Evolutionary conservation across 176 grass and related monocot species (phyloP), one percentile per base, ranked within the genome.

Genomic region (Aechmea fasciata): DNA sequence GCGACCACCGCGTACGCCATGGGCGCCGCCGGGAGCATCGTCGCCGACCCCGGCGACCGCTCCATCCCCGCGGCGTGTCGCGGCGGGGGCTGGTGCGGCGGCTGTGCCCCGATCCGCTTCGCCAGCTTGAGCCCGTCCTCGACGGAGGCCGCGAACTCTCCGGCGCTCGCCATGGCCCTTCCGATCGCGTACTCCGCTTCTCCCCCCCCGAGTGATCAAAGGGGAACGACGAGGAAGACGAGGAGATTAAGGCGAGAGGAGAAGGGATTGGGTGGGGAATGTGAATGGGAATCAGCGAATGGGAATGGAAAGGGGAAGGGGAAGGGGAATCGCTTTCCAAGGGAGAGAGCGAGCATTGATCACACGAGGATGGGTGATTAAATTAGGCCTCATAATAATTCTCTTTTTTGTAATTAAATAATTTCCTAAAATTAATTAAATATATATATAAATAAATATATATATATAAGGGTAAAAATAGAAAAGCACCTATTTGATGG

Each of bases 81-180:
- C 52, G 82, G 83, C 57, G 88, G 70, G 1, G 4, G 4, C 33
- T 41, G 33, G 33, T 41, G 79, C 41, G 51, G 75, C 69, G 57
- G 51, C 23, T 33, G 63, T 17, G 47, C 47, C 66, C 19, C 71
- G 66, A 52, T 80, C 67, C 87, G 79, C 80, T 85, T 87, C 14
- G 82, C 80, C 9, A 99, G 84, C 84, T 88, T 90, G 11, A 99
- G 80, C 41, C 87, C 90, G 17, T 93, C 84, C 74, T 88, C 94
- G 69, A 99, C 94, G 65, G 87, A 82, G 72, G 69, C 79, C 47
- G 82, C 73, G 63, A 99, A 93, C 18, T 83, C 86, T 17, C 90
- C 90, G 9, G 68, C 75, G 65, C 11, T 52, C 13, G 41, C 29
- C 75, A 26, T 69, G 33, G 3, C 33, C 68, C 55, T 7, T 61